Evolutionary conservation across 2,329 filamentous ascomycete genomes (phyloP).

Genomic region (Aspergillus intermedius): DNA sequence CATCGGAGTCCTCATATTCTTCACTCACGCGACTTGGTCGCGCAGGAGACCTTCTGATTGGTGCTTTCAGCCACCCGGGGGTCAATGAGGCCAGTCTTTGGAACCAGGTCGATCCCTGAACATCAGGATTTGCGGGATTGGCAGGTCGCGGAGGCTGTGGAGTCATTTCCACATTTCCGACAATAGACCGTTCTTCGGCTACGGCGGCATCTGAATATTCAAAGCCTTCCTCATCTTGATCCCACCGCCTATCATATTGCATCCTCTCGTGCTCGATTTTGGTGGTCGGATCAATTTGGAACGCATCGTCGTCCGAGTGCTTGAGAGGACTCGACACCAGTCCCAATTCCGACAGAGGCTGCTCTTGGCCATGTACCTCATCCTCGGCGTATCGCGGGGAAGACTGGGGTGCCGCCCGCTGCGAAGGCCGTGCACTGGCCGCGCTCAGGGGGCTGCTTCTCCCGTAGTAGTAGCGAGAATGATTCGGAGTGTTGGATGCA

Average conservation of each 20-base stretch:
- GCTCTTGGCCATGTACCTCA: constrained; percentile 12
- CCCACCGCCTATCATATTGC: constrained; percentile 4
- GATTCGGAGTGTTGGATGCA: constrained; percentile 30
- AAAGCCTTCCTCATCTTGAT: constrained; percentile 5
- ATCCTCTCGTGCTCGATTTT: constrained; percentile 13
- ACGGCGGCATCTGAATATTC: constrained; percentile 10
- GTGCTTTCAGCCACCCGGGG: constrained; percentile 30
- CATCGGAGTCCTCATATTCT: constrained; percentile 10
- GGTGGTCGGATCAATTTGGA: constrained; percentile 19
- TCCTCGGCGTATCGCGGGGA: constrained; percentile 10
- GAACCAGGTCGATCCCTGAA: constrained; percentile 33
- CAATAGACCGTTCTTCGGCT: constrained; percentile 9
- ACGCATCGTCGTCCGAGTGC: constrained; percentile 15
- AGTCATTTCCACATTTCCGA: constrained; percentile 15
- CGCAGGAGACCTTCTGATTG: constrained; percentile 12
- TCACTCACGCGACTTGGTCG: constrained; percentile 8
- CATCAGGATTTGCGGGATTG: constrained; percentile 10
- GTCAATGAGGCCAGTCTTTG: constrained; percentile 28
- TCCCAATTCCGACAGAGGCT: constrained; percentile 18
- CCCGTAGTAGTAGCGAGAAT: constrained; percentile 30
- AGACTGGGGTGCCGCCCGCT: constrained; percentile 9
- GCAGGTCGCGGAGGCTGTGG: constrained; percentile 14
- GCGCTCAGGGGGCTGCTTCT: constrained; percentile 25
- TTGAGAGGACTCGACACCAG: constrained; percentile 21
- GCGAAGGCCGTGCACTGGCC: constrained; percentile 10